phyloP scores from a whole-genome alignment of 805 yeast species.

The Suhomyces emberorum region DNA sequence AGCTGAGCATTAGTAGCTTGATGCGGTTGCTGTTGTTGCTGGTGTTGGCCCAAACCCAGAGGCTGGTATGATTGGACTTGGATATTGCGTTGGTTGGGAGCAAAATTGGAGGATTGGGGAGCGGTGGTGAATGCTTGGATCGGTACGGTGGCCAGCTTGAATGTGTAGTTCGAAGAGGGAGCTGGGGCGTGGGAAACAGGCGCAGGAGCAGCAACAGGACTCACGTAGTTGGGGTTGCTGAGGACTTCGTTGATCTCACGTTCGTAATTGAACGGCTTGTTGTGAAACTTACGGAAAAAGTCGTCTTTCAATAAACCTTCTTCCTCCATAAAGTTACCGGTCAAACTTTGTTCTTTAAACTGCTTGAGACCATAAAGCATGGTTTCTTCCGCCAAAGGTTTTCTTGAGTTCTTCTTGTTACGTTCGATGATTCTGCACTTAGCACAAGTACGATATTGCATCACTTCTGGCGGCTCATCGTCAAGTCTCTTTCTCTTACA shows the following conservation, averaged over 20 bases:
- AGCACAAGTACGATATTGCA: slow-evolving; percentile 56
- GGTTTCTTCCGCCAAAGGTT: slow-evolving; percentile 46
- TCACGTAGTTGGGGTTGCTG: slow-evolving; percentile 9
- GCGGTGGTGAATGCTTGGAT: slow-evolving; percentile 4
- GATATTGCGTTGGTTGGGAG: slow-evolving; percentile 1
- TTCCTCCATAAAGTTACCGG: slow-evolving; percentile 31
- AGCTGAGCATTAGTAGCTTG: slow-evolving; percentile 17
- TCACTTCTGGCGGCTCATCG: slow-evolving; percentile 54
- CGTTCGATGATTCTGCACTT: slow-evolving; percentile 57
- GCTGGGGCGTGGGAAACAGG: slow-evolving; percentile 13
- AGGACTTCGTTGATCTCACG: slow-evolving; percentile 11
- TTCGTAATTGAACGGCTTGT: slow-evolving; percentile 14
- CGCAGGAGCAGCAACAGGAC: slow-evolving; percentile 6
- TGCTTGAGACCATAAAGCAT: slow-evolving; percentile 45
- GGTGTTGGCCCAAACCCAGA: slow-evolving; percentile 8
- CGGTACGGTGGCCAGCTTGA: slow-evolving; percentile 6
- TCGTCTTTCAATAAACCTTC: slow-evolving; percentile 24
- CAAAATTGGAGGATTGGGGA: neutral
- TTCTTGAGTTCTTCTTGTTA: slow-evolving; percentile 39
- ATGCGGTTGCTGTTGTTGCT: slow-evolving; percentile 9
- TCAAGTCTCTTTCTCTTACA: slow-evolving; percentile 55
- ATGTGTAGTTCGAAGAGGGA: slow-evolving; percentile 5
- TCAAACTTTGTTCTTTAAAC: slow-evolving; percentile 35
- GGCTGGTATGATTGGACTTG: slow-evolving; percentile 1
- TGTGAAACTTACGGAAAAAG: slow-evolving; percentile 15